These are phyloP conservation scores for Fusarium verticillioides DNA, from an alignment of 2,329 filamentous ascomycete genomes.

Conservation along the genomic window DNA sequence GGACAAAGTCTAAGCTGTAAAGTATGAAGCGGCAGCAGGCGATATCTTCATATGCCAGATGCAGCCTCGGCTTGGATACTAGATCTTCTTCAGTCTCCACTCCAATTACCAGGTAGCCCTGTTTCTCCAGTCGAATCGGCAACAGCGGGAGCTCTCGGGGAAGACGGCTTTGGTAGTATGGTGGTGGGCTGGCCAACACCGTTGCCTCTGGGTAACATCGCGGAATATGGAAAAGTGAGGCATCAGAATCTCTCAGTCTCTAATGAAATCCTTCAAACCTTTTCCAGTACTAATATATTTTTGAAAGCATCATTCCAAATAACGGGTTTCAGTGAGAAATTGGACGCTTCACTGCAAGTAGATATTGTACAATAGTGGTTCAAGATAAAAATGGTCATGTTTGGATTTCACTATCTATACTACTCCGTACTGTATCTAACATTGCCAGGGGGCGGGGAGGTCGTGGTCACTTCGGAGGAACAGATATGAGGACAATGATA, in stretches of 20 bases:
- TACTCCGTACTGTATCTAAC: background rate
- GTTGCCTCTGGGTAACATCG: slow-evolving; percentile 7
- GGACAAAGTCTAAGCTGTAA: slow-evolving; percentile 64
- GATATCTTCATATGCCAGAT: slow-evolving; percentile 41
- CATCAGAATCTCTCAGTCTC: background rate
- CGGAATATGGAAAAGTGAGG: background rate
- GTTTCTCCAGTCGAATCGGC: slow-evolving; percentile 3
- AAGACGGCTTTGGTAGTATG: slow-evolving; percentile 13
- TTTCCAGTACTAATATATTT: background rate
- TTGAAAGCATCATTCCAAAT: no score
- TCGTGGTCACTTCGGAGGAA: background rate
- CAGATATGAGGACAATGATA: background rate
- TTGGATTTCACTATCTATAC: background rate
- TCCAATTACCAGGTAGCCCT: slow-evolving; percentile 5
- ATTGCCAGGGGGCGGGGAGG: background rate
- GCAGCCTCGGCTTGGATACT: slow-evolving; percentile 39
- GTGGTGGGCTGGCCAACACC: slow-evolving; percentile 5
- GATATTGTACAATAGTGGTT: background rate
- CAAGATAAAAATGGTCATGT: background rate
- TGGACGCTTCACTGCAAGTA: background rate
- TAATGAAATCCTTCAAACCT: background rate
- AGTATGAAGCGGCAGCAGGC: slow-evolving; percentile 38
- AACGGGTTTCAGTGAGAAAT: background rate
- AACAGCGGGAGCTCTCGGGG: slow-evolving; percentile 24
- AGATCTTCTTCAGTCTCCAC: slow-evolving; percentile 14